Base-by-base conservation (phyloP, 2,329 filamentous ascomycete genomes). In the Pyricularia sp. region DNA sequence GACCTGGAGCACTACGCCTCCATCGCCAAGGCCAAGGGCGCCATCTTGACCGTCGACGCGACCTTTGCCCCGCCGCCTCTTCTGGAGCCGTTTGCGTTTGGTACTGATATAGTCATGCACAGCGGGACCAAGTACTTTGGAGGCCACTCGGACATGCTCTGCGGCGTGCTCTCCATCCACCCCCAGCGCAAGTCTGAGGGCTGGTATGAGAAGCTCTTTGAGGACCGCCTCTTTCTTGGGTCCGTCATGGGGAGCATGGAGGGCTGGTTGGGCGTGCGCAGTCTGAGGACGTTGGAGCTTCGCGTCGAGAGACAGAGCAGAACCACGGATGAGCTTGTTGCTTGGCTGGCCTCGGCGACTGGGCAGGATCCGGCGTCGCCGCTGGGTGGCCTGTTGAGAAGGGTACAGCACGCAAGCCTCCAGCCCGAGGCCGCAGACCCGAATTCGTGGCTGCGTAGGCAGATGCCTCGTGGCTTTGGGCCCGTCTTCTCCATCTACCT, bases 121-220 rank as follows among this genome's bases (percentile, higher is more conserved):
- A 91, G 87, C 67, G 95, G 93, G 3, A 97, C 94, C 23, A 99
- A 98, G 83, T 99, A 98, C 79, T 88, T 99, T 73, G 95, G 95
- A 25, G 95, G 95, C 0, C 95, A 99, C 80, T 94, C 90, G 72
- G 95, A 99, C 79, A 85, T 98, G 85, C 86, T 98, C 6, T 96
- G 92, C 76, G 95, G 95, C 26, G 90, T 96, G 23, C 81, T 99
- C 31, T 87, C 88, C 0, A 86, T 93, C 6, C 82, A 85, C 67
- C 85, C 85, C 20, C 78, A 78, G 55, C 79, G 79, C 58, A 59
- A 31, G 14, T 73, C 71, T 9, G 66, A 28, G 59, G 82, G 82
- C 4, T 92, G 90, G 90, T 78, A 87, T n/a, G 76, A 77, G 33
- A 81, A 79, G 26, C 80, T 98, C 74, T 80, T 84, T 65, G 76